Evolutionary conservation across 306 rosid genomes (phyloP).

Genomic region (Lathyrus oleraceus): DNA sequence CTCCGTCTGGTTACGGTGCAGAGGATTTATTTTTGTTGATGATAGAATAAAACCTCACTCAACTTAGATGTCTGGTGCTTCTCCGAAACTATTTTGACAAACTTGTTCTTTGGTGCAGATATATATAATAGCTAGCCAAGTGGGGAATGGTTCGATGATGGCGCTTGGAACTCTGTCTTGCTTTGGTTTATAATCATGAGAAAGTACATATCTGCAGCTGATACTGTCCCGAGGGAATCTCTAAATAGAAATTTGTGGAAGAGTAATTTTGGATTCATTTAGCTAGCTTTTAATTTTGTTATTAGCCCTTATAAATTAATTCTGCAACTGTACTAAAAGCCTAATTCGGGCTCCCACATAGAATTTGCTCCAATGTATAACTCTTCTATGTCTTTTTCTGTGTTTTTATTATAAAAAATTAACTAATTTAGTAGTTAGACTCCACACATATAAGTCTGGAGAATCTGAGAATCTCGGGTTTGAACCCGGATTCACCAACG

Average conservation of each 20-base stretch:
- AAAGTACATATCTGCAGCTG: conserved; percentile 70
- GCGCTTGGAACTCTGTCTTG: conserved; percentile 38
- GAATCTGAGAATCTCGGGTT: too few relatives aligned
- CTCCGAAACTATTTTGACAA: conserved; percentile 9
- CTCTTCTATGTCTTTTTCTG: conserved; percentile 32
- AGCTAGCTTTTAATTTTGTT: conserved; percentile 41
- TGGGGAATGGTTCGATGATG: conserved; percentile 25
- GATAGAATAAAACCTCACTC: not conserved
- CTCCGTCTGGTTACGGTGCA: not conserved
- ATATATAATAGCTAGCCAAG: conserved; percentile 61
- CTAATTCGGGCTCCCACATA: conserved; percentile 40
- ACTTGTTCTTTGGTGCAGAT: conserved; percentile 53
- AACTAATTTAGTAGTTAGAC: too few relatives aligned
- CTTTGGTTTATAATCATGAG: conserved; percentile 31
- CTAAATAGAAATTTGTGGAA: conserved; percentile 42
- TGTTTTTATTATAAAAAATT: too few relatives aligned
- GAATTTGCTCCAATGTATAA: conserved; percentile 39
- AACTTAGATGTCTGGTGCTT: not conserved
- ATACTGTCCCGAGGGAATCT: conserved; percentile 46
- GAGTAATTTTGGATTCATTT: conserved; percentile 51
- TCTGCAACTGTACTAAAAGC: conserved; percentile 38
- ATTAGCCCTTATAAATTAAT: conserved; percentile 39
- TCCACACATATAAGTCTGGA: too few relatives aligned
- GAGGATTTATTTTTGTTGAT: conserved; percentile 13
- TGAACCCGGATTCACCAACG: too few relatives aligned